Base-by-base conservation (phyloP, 2,329 filamentous ascomycete genomes). In the Exophiala sp. region DNA sequence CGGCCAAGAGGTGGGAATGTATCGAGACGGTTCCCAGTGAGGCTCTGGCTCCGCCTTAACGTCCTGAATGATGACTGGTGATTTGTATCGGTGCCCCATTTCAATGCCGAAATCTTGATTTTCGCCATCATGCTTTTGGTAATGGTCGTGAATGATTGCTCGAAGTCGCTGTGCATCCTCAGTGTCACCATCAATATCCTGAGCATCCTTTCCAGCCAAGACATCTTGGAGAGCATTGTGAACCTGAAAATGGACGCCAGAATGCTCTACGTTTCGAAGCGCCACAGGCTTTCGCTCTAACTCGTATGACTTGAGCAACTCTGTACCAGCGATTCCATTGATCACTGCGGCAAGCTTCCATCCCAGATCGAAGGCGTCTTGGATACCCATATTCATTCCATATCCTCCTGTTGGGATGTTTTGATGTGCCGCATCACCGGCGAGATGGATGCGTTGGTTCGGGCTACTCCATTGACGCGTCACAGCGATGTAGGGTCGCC, bases 301-400 rank as follows among this genome's bases (percentile, higher is more conserved):
- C 8, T 65, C 58, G 52, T 71, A 71, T 5, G 65, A 61, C 7
- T 50, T 35, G 1, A 70, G 57, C 1, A 71, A 56, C 1, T 45
- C 24, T 9, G 41, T 44, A 0, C 66, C 62, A 2, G 60, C 68
- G n/a, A 62, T 62, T 14, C 63, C 65, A 14, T 63, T 53, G 1
- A 68, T n/a, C 2, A 68, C 56, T 2, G 61, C 64, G 4, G 64
- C 65, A 2, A 71, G 54, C 21, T 66, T 67, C 70, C 69, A 73
- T n/a, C 63, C 65, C 1, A 74, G 53, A 47, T 70, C 66, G 38
- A 67, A 60, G 1, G 63, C 65, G 50, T 74, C 71, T 5, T 61
- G 64, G 1, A 73, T 55, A 0, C 65, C 70, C 12, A 57, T 70
- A 47, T 73, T 73, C 61, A 71, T 66, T 2, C 71, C 72, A 43